Evolutionary conservation across 164 flowering plant genomes (phyloP).

Genomic region (Magnolia officinalis): DNA sequence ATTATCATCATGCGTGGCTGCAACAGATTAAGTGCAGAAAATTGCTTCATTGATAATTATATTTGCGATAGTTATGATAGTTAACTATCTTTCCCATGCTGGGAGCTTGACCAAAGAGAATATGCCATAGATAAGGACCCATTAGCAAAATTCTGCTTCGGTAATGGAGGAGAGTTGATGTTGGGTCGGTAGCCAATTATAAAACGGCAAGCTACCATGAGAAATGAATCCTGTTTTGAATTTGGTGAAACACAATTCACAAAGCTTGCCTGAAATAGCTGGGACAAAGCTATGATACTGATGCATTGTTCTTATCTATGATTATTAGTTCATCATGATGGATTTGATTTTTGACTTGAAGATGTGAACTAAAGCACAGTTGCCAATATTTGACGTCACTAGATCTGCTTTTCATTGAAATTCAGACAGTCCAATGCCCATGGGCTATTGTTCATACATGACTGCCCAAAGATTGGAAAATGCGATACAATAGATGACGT

Average conservation of each 20-base stretch:
- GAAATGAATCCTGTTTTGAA: neutral
- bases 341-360: no score
- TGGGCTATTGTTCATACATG: no score
- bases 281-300: neutral
- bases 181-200: neutral
- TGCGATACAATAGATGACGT: no score
- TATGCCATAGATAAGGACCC: neutral
- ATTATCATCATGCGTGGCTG: neutral
- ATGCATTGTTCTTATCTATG: neutral
- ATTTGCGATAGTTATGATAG: neutral
- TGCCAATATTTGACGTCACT: no score
- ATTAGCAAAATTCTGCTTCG: neutral
- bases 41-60: neutral
- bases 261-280: neutral
- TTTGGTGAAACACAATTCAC: neutral
- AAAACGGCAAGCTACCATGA: neutral
- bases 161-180: neutral
- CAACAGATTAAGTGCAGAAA: neutral
- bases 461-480: no score
- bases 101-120: neutral
- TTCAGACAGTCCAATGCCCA: no score
- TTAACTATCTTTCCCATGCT: neutral
- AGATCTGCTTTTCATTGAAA: no score
- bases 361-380: no score
- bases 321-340: no score